Conservation (phyloP, 768 basidiomycete genomes). For the Guyanaporus albipodus region DNA sequence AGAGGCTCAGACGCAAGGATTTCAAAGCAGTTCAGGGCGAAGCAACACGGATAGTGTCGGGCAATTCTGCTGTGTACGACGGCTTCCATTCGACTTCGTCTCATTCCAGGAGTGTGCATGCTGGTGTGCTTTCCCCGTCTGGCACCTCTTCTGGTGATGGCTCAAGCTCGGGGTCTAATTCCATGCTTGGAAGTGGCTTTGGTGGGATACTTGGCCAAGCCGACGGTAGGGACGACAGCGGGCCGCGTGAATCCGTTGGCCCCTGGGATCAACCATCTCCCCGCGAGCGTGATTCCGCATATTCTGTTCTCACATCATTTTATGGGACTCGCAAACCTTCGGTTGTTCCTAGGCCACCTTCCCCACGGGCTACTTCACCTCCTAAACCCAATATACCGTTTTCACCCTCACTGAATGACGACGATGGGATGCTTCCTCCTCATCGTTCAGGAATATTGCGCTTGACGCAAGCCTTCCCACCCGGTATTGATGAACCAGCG, state of each 20-base stretch:
- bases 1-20: slow-evolving; percentile 52
- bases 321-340: slow-evolving; percentile 28
- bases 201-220: slow-evolving; percentile 26
- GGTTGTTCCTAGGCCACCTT: slow-evolving; percentile 21
- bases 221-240: slow-evolving; percentile 22
- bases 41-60: slow-evolving; percentile 37
- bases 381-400: slow-evolving; percentile 22
- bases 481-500: slow-evolving; percentile 25
- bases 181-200: slow-evolving; percentile 24
- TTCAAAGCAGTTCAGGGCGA: slow-evolving; percentile 38
- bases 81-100: slow-evolving; percentile 67
- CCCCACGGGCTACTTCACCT: slow-evolving; percentile 27
- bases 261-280: slow-evolving; percentile 33
- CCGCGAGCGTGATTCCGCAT: slow-evolving; percentile 30
- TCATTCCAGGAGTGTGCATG: slow-evolving; percentile 25
- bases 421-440: slow-evolving; percentile 33
- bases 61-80: slow-evolving; percentile 57
- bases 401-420: slow-evolving; percentile 23
- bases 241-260: slow-evolving; percentile 24
- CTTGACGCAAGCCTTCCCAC: slow-evolving; percentile 20
- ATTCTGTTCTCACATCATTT: slow-evolving; percentile 22
- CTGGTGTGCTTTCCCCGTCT: slow-evolving; percentile 19
- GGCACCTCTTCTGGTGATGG: slow-evolving; percentile 18
- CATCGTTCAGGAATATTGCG: slow-evolving; percentile 30
- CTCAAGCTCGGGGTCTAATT: slow-evolving; percentile 10